Evolutionary conservation across 2,329 filamentous ascomycete genomes (phyloP), one percentile per base, ranked within the genome.

Genomic region (Davidsoniella australis): DNA sequence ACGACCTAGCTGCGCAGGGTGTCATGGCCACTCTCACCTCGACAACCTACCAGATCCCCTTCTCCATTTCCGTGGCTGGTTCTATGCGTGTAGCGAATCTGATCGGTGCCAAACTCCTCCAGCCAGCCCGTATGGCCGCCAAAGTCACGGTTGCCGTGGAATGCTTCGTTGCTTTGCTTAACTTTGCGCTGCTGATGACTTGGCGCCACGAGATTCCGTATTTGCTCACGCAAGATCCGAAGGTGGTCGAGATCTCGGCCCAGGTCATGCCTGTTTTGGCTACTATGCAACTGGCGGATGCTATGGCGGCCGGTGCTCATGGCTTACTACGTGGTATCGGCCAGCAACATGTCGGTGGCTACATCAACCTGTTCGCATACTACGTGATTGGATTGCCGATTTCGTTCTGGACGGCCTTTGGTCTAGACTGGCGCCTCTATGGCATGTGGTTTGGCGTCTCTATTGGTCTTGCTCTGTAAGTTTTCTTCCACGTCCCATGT

Each of bases 31-130:
- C 83, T 0, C 69, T 94, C 42, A 78, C 81, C 0, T 77, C 80
- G 8, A 76, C 94, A 20, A 85, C 84, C 0, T 96, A 87, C 67
- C 86, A 94, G 63, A 80, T 96, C 45, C 87, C 89, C 0, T 96
- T 96, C 66, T 85, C 89, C 0, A 75, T 95, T 53, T 85, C 82
- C 29, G 89, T 96, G 51, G 88, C 89, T 2, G 78, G 82, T 0
- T 89, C 82, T 10, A 96, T 89, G 0, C 80, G 89, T 1, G 78
- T 95, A 12, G 89, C 88, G 16, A 96, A 95, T 58, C 68, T 96
- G 33, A 93, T 96, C 54, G 91, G 89, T 7, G 88, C 89, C 0
- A 82, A 80, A 1, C 71, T 95, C 9, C 79, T 85, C 2, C 78
- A 80, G 42, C 83, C 88, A 0, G 88, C 88, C 14, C 85, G 80